These are phyloP conservation scores for Colletotrichum sp. DNA, from an alignment of 2,329 filamentous ascomycete genomes.

Conservation along the genomic window DNA sequence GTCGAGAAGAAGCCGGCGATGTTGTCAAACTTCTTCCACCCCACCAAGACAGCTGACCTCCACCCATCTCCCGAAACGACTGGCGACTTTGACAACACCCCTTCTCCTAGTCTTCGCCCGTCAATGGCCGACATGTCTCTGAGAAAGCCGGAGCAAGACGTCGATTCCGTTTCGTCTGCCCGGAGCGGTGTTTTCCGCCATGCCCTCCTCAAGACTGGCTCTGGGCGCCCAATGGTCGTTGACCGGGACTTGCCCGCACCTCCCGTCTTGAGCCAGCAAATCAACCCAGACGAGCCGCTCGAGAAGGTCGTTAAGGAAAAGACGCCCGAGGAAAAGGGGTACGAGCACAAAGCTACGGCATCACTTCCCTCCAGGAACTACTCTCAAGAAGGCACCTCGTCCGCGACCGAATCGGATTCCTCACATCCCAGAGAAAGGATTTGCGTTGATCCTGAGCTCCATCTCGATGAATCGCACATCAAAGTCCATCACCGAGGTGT, in stretches of 20 bases:
- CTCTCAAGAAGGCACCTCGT: background rate
- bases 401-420: background rate
- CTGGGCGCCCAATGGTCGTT: slow-evolving; percentile 20
- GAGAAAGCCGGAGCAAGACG: slow-evolving; percentile 3
- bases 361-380: background rate
- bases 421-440: background rate
- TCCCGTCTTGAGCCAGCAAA: slow-evolving; percentile 20
- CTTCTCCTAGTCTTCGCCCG: slow-evolving; percentile 33
- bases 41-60: background rate
- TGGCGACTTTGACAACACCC: slow-evolving; percentile 37
- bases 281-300: background rate
- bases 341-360: background rate
- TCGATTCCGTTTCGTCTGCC: background rate
- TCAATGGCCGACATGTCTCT: slow-evolving; percentile 28
- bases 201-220: slow-evolving; percentile 28
- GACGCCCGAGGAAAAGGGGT: background rate
- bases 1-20: background rate
- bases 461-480: slow-evolving; percentile 13
- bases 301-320: background rate
- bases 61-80: background rate
- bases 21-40: slow-evolving; percentile 14
- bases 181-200: slow-evolving; percentile 22
- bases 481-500: slow-evolving; percentile 22
- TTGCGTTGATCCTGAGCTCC: slow-evolving; percentile 17
- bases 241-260: slow-evolving; percentile 25